Base-by-base conservation (phyloP, 257 asterid species). In the Verbena officinalis region DNA sequence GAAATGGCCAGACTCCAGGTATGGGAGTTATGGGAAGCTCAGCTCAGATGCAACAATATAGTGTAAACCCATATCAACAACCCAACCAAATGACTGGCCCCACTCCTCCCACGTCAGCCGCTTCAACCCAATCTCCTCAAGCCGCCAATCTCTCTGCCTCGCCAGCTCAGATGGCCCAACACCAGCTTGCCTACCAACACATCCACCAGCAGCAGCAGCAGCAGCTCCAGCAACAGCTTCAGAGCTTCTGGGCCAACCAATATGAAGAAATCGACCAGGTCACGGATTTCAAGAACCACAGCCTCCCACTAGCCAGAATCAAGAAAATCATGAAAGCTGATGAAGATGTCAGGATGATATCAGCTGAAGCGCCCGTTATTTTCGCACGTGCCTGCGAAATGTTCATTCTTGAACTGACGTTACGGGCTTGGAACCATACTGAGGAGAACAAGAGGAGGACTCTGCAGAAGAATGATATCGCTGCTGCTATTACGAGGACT, bases 391-490 rank as follows among this genome's bases (percentile, higher is more conserved):
- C 98, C 56, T 93, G 98, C 62, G 98, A 93, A 70, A 89, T 93
- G 97, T 93, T 93, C 77, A 93, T 93, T 55, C 98, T 93, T n/a
- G 98, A 93, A 77, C 69, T 93, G 72, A 93, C 97, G 0, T 68
- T 93, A 54, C 89, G 95, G 14, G 91, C 98, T 0, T 93, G 97
- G 98, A 89, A 84, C 59, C 96, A 89, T 75, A 89, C 98, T 0
- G 98, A 93, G 82, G 98, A 93, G 83, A 93, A 93, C 79, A 93
- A 93, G 64, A 85, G 98, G 87, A 83, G 96, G 80, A 89, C 98
- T 0, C 91, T 93, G 33, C 98, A 93, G 77, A 93, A 93, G 71
- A 93, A 89, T 55, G 98, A 93, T 74, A 87, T 93, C 9, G 98
- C 98, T 2, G 98, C 98, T 42, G 98, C 98, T 11, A 93, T 93